Evolutionary conservation across 257 asterid genomes (phyloP), one percentile per base, ranked within the genome.

Genomic region (Cordia subcordata): DNA sequence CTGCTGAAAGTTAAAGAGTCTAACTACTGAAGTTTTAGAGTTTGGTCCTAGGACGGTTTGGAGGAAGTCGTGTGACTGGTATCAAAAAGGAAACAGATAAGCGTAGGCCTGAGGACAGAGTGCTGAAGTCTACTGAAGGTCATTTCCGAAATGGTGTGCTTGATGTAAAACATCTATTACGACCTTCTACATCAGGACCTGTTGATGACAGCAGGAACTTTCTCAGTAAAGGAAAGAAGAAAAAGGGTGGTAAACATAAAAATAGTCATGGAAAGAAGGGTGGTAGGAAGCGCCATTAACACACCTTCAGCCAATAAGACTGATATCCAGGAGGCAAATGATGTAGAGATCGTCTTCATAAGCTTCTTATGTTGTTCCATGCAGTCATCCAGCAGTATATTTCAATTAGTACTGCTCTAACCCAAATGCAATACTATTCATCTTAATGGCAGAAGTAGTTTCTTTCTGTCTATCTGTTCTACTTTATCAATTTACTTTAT

Each of bases 71-170:
- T 61, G 69, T 80, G 53, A 67, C 73, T 69, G 66, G 77, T 67
- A 33, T 62, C 15, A 79, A 74, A 71, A 81, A 61, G 69, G 55
- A 38, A 38, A 44, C 32, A 5, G 84, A 81, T 55, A 81, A 77
- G 68, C 80, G 83, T 19, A 75, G 72, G 57, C 85, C 88, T 5
- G 96, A 86, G 75, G 87, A 81, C 40, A 74, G 85, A 70, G 77
- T 84, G 58, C 67, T 88, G 77, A 86, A 63, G 81, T 65, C 99
- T 0, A 79, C 78, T 13, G 89, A 64, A 61, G 99, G 95, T 35
- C 40, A 71, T 68, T 88, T 91, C 69, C 85, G 82, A 72, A 86
- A 92, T 21, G 96, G 99, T 1, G 84, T 92, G 58, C 95, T 92
- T 61, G 80, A 92, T 64, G 99, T 88, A 42, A 80, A 80, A 50